A percentile compares a stretch with the other conserved stretches of the same genome.
Conservation (phyloP, 306 rosid genomes). For the Abrus precatorius region DNA sequence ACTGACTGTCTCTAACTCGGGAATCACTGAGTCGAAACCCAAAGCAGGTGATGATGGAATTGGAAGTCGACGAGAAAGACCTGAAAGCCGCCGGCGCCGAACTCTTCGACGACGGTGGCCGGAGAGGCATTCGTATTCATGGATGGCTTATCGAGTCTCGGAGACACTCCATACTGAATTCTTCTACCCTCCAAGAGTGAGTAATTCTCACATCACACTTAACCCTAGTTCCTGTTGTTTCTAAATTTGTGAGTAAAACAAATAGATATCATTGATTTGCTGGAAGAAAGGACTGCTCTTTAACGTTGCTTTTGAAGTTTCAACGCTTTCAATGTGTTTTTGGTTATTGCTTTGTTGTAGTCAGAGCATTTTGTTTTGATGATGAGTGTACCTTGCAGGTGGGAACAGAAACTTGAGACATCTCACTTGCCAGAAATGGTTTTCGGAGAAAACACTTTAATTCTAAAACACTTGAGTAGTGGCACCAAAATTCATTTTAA, state of each 20-base stretch:
- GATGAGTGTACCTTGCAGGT: conserved; percentile 61
- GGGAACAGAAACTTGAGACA: conserved; percentile 87
- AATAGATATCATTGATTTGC: neutral
- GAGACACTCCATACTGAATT: conserved; percentile 74
- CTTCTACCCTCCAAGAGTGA: conserved; percentile 67
- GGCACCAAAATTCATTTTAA: conserved; percentile 83
- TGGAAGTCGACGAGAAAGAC: conserved; percentile 71
- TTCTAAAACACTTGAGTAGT: conserved; percentile 72
- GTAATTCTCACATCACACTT: conserved; percentile 24
- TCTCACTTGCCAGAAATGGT: conserved; percentile 97
- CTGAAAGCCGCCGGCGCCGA: conserved; percentile 91
- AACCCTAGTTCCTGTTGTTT: conserved; percentile 35
- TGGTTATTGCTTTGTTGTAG: conserved; percentile 6
- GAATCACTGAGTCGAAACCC: conserved; percentile 6
- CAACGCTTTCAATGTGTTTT: neutral
- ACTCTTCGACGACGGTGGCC: conserved; percentile 67
- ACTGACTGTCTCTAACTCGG: conserved; percentile 3
- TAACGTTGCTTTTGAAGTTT: neutral
- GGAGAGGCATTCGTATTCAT: conserved; percentile 75
- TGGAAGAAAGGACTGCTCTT: neutral
- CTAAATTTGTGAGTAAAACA: neutral
- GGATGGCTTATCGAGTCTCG: conserved; percentile 93
- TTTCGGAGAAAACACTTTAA: conserved; percentile 82
- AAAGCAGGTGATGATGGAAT: conserved; percentile 64
- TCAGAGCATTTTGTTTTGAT: conserved; percentile 4